A percentile compares a stretch with the other conserved stretches of the same genome.
Conservation (phyloP, 2,329 filamentous ascomycete genomes). For the Hypoxylon sp. region DNA sequence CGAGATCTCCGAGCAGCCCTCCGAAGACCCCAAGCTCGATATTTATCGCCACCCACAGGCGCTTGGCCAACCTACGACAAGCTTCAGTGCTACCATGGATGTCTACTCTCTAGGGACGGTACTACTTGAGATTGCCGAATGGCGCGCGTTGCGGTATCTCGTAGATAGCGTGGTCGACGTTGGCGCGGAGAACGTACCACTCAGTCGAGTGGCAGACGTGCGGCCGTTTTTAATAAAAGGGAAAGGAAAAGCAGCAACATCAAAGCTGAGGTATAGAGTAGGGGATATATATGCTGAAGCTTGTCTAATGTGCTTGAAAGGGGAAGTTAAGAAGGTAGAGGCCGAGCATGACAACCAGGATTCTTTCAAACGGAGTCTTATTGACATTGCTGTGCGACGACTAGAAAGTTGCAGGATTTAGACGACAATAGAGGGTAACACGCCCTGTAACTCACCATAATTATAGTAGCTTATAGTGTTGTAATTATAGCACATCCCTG, state of each 20-base stretch:
- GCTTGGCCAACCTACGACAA: conserved; percentile 1
- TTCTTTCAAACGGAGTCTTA: neutral
- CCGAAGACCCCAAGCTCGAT: conserved; percentile 1
- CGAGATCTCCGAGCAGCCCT: conserved; percentile 10
- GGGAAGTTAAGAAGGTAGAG: neutral
- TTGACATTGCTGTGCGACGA: neutral
- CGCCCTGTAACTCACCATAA: no score
- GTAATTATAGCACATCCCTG: no score
- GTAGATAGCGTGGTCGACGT: conserved; percentile 1
- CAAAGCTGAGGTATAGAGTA: conserved; percentile 3
- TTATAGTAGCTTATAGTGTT: no score
- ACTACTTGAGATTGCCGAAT: conserved; percentile 9
- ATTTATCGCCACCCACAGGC: conserved; percentile 12
- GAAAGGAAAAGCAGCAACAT: neutral
- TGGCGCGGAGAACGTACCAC: neutral
- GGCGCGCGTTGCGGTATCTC: conserved; percentile 9
- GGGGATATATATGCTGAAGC: conserved; percentile 4
- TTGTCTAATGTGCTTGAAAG: conserved; percentile 1
- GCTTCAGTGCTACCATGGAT: conserved; percentile 4
- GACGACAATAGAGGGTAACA: no score
- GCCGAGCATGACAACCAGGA: no score
- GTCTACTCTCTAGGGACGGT: neutral
- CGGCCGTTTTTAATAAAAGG: neutral
- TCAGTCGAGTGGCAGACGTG: conserved; percentile 3
- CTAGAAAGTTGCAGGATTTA: neutral